Evolutionary conservation across 257 asterid species (phyloP).

Genomic region (Anisodus acutangulus): DNA sequence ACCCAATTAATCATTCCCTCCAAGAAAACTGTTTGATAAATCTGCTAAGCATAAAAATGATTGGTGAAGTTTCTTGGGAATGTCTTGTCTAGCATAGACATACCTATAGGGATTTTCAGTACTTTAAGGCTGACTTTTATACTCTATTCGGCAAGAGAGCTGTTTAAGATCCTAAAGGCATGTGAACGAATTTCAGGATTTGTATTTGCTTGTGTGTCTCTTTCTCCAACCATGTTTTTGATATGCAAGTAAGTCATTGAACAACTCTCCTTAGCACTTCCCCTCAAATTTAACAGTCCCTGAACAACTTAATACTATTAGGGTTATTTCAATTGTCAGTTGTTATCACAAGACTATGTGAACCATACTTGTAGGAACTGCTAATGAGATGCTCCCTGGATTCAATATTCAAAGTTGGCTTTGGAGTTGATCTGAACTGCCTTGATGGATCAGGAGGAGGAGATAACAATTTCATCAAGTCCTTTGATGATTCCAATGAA

Average conservation of each 20-base stretch:
- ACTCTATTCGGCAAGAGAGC: not conserved
- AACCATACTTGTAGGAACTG: not conserved
- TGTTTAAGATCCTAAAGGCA: not conserved
- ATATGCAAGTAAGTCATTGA: conserved; percentile 53
- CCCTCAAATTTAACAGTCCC: not conserved
- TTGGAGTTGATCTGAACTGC: no score
- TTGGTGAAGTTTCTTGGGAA: not conserved
- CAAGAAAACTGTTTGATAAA: not conserved
- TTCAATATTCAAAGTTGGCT: no score
- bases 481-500: no score
- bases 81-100: not conserved
- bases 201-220: conserved; percentile 26
- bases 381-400: no score
- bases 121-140: not conserved
- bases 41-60: not conserved
- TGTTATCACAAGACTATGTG: no score
- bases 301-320: not conserved
- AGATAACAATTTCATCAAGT: no score
- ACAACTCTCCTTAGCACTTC: not conserved
- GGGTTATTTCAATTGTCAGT: not conserved
- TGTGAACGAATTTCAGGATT: not conserved
- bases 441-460: no score
- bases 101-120: not conserved
- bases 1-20: not conserved
- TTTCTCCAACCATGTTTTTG: conserved; percentile 47